Evolutionary conservation across 257 asterid species (phyloP), one percentile per base, ranked within the genome.

Genomic region (Gentiana macrophylla): DNA sequence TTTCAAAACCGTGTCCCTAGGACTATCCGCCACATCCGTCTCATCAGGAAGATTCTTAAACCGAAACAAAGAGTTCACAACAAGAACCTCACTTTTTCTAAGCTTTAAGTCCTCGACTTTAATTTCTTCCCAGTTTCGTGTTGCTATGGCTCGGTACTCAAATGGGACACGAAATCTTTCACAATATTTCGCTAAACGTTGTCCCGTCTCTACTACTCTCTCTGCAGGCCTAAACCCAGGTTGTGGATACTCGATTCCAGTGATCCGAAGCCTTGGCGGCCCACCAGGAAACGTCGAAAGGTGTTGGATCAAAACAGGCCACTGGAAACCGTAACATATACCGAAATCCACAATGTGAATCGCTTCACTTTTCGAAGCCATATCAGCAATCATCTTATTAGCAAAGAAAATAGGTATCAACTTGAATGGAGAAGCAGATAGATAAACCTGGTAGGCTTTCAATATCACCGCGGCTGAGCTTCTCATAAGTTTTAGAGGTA

Each of bases 31-130:
- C 56, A 59, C 49, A 35, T 79, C 89, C 0, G 92, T 83, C 72
- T 89, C 97, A 59, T 89, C 97, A 24, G 77, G 82, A 67, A 89
- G 67, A 65, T 72, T 72, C 45, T 64, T 59, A 32, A 86, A 77
- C 56, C 82, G 86, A 63, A 76, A 83, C 48, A 81, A 80, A 67
- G 80, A 76, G 75, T 81, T 89, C 62, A 89, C 97, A 32, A 86
- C 94, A 41, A 89, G 75, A 62, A 66, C 64, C 81, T 89, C 97
- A 4, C 80, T 89, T 8, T 70, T 65, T n/a, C 1, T 63, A 68
- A 89, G 68, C 62, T 81, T 79, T 63, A 89, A 71, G 56, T 83
- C 94, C 68, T 89, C 87, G 35, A 86, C 35, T 75, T 81, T 77
- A 49, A 89, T 72, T 1, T 68, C 60, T 70, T 86, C 97, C 97